Evolutionary conservation across 208 protist genomes (phyloP).

Genomic region (Crithidia sp.): DNA sequence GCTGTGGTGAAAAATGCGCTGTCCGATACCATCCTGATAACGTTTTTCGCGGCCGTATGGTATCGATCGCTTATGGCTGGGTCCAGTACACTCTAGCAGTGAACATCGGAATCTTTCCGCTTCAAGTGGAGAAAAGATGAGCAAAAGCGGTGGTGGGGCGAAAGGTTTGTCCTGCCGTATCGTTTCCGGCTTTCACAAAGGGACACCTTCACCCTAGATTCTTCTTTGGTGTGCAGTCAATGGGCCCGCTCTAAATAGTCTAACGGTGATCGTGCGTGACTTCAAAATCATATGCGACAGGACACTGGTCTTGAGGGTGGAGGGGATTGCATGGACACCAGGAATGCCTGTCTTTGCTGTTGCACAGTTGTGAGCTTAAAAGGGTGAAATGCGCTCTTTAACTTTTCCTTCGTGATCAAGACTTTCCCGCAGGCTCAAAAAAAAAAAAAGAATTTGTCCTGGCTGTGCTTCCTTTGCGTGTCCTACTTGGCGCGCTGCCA

Average conservation of each 20-base stretch:
- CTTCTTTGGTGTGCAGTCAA: neutral
- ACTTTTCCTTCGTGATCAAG: neutral
- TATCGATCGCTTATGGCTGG: neutral
- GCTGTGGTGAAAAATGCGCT: neutral
- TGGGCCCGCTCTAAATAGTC: neutral
- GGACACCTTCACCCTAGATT: neutral
- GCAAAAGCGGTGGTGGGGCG: neutral
- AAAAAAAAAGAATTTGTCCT: neutral
- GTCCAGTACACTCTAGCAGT: neutral
- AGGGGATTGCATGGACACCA: neutral
- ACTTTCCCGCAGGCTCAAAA: neutral
- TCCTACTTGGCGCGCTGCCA: neutral
- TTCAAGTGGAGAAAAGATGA: neutral
- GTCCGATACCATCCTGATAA: neutral
- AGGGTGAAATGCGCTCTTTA: neutral
- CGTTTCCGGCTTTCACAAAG: neutral
- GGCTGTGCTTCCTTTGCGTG: neutral
- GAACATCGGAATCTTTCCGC: neutral
- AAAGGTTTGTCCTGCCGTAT: neutral
- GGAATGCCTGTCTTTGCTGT: neutral
- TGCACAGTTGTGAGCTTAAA: neutral
- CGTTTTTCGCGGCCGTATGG: neutral
- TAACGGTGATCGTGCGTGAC: neutral
- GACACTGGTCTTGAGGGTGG: neutral
- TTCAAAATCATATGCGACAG: neutral